Base-by-base conservation (phyloP, 2,329 filamentous ascomycete species). In the Ramularia endophylla region DNA sequence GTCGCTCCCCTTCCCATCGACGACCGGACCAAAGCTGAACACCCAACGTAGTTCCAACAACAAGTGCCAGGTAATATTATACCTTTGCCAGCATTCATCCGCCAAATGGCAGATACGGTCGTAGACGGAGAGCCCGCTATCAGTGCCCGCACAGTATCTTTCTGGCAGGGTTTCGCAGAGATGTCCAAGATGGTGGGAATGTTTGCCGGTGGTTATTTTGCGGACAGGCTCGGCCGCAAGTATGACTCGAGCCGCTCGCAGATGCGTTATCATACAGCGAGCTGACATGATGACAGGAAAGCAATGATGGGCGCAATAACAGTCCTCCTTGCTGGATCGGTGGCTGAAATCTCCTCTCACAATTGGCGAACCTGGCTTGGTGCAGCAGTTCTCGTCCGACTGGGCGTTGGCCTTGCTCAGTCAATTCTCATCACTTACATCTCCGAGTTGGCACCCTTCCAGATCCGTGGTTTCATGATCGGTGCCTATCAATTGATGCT, bases 31-130 rank as follows among this genome's bases (percentile, higher is more conserved):
- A 27, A 25, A 5, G n/a, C 36, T 44, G 20, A 38, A 16, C 5
- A 38, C 16, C n/a, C 27, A 6, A 18, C 6, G n/a, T 17, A 34
- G 36, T 48, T 48, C 37, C 46, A 48, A 33, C 46, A 48, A 38
- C 46, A 48, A 41, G 37, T 48, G 5, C 46, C 46, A 8, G 46
- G 46, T n/a, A 48, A 48, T 27, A 45, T 48, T 43, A 48, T 48
- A 11, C 46, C 46, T 7, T 32, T 48, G 28, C 46, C 44, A 27
- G 46, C 46, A 4, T 48, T 48, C 30, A 38, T 46, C 39, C 31
- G 36, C 4, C 43, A 48, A 13, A 48, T 48, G 46, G 33, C 44
- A 20, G 43, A 48, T 18, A 48, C 46, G 7, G 30, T 29, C 2
- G 32, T 46, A 9, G 40, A 48, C 19, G 46, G 46, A 8, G 27